These are phyloP conservation scores for Astrothelium macrocarpum DNA, from an alignment of 495 filamentous ascomycete species.

Conservation along the genomic window DNA sequence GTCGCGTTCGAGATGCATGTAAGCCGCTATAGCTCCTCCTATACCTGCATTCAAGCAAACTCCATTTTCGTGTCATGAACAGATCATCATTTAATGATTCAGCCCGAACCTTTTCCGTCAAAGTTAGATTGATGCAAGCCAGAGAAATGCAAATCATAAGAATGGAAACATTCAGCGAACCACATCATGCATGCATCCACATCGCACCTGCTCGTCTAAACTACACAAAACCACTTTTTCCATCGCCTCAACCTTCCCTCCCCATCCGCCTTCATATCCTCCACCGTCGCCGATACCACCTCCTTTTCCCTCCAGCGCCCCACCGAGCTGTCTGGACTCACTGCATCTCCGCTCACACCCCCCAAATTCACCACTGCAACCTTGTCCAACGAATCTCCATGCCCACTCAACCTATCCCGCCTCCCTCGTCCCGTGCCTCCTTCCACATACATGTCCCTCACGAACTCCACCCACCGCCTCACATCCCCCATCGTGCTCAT, in stretches of 20 bases:
- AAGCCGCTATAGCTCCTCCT: no score
- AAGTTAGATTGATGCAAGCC: not conserved
- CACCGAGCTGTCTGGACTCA: not conserved
- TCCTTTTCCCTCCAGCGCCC: not conserved
- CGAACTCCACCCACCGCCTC: slow-evolving; percentile 46
- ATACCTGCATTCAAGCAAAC: no score
- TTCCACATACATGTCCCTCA: slow-evolving; percentile 43
- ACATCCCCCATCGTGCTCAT: slow-evolving; percentile 59
- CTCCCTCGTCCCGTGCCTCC: not conserved
- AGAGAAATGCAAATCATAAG: not conserved
- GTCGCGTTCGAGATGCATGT: no score
- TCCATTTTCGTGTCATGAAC: no score
- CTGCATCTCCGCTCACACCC: not conserved
- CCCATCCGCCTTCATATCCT: not conserved
- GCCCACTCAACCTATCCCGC: not conserved
- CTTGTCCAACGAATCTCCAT: no score
- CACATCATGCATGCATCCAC: not conserved
- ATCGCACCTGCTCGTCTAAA: not conserved
- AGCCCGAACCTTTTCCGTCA: not conserved
- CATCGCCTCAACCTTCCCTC: not conserved
- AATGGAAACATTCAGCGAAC: not conserved
- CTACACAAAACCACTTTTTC: not conserved
- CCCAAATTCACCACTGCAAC: no score
- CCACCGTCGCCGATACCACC: not conserved
- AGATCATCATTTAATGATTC: not conserved